Base-by-base conservation (phyloP, 2,329 filamentous ascomycete species). In the Triangularia setosa region DNA sequence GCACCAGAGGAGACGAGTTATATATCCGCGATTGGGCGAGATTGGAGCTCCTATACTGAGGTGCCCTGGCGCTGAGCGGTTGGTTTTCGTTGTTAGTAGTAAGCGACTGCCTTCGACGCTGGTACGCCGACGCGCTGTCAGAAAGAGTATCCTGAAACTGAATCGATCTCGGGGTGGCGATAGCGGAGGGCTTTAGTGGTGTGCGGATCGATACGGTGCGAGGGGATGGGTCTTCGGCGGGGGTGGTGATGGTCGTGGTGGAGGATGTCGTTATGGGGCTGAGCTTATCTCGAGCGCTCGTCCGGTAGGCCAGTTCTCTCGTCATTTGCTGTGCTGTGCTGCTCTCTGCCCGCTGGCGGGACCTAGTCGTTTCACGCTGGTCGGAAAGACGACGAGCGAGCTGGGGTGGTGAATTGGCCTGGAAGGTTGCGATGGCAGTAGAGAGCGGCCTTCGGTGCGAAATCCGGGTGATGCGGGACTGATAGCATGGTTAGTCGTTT, bases 1-100 rank as follows among this genome's bases (percentile, higher is more conserved):
- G 80, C 9, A 83, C 84, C 58, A 89, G 76, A 2, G 87, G 86
- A 1, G 86, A 89, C 2, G 87, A 87, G 73, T 84, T 84, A 70
- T 84, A 86, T 0, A 79, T 78, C 16, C 80, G 78, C 25, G 77
- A 71, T 56, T 79, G 76, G 4, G 77, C 72, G 11, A 77, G 68
- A 35, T 72, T 76, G 21, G 73, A 63, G 21, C 76, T 75, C 69
- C 82, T 83, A 65, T 81, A 78, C 0, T 79, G 77, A 2, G 81
- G 73, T 21, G 78, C 73, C 25, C 83, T 80, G n/a, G 76, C 74
- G 9, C 78, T 74, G 6, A 76, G 67, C 3, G 74, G 72, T 3
- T 76, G 73, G 66, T 77, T 78, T 21, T 86, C 83, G 40, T 48
- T 48, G 8, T 48, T 48, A 9, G 40, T 21, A 1, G 82, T 78